phyloP scores from a whole-genome alignment of 2,329 filamentous ascomycete species.

The Rhytidhysteron rufulum region DNA sequence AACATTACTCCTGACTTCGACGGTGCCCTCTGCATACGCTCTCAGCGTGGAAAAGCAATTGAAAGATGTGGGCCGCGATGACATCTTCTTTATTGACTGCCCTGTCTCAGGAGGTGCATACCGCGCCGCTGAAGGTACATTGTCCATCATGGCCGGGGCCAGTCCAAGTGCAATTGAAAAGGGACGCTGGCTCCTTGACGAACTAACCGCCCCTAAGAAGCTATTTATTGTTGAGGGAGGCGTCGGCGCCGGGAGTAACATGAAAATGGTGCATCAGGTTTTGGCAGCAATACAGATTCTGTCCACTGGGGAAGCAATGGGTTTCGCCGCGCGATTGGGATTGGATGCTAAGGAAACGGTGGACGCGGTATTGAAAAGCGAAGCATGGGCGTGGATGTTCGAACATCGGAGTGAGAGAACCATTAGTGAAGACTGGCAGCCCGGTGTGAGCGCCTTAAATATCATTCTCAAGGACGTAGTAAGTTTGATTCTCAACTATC shows the following conservation, averaged over 20 bases:
- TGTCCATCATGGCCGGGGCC: constrained; percentile 72
- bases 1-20: constrained; percentile 65
- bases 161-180: constrained; percentile 54
- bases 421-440: constrained; percentile 49
- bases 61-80: constrained; percentile 51
- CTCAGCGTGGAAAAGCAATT: constrained; percentile 58
- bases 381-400: constrained; percentile 53
- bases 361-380: constrained; percentile 46
- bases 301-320: constrained; percentile 54
- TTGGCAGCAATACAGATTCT: constrained; percentile 58
- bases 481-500: too few species aligned
- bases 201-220: constrained; percentile 59
- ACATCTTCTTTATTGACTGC: constrained; percentile 66
- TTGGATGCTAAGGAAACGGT: constrained; percentile 49
- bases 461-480: constrained; percentile 48
- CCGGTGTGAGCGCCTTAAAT: constrained; percentile 40
- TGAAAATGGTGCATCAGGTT: constrained; percentile 58
- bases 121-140: constrained; percentile 65
- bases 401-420: constrained; percentile 54
- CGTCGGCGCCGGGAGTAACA: constrained; percentile 52
- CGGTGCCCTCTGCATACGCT: constrained; percentile 64
- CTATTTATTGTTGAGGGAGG: constrained; percentile 54
- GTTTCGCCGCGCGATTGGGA: constrained; percentile 51
- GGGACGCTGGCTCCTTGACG: constrained; percentile 57
- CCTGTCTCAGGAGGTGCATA: constrained; percentile 69